phyloP scores from a whole-genome alignment of 2,329 filamentous ascomycete genomes.

The Colletotrichum phormii region DNA sequence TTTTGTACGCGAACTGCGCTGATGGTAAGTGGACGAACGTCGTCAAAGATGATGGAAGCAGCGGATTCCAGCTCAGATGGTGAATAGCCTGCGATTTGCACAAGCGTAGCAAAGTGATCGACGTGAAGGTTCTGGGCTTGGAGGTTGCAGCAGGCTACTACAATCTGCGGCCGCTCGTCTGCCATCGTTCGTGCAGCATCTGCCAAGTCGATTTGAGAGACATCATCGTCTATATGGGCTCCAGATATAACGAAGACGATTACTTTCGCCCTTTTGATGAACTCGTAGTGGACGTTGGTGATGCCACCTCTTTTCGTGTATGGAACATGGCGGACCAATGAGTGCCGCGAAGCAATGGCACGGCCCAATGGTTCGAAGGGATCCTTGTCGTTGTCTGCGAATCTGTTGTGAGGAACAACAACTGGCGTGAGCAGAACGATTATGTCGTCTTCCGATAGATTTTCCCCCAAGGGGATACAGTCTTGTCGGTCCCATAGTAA shows the following conservation, averaged over 20 bases:
- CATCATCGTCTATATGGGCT: slow-evolving; percentile 57
- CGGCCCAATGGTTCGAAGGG: slow-evolving; percentile 80
- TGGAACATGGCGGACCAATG: slow-evolving; percentile 76
- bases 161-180: slow-evolving; percentile 61
- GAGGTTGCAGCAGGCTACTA: slow-evolving; percentile 63
- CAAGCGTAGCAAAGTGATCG: slow-evolving; percentile 61
- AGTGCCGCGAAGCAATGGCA: slow-evolving; percentile 69
- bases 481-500: slow-evolving; percentile 56
- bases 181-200: slow-evolving; percentile 56
- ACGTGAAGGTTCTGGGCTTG: slow-evolving; percentile 52
- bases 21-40: slow-evolving; percentile 36
- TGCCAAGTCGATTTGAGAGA: slow-evolving; percentile 64
- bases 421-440: slow-evolving; percentile 72
- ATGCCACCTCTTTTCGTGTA: slow-evolving; percentile 74
- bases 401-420: slow-evolving; percentile 57
- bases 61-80: slow-evolving; percentile 59
- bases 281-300: slow-evolving; percentile 71
- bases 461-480: slow-evolving; percentile 59
- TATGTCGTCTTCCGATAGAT: slow-evolving; percentile 61
- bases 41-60: slow-evolving; percentile 64
- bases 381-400: slow-evolving; percentile 62
- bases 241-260: slow-evolving; percentile 72
- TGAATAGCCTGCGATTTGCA: slow-evolving; percentile 62
- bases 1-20: slow-evolving; percentile 23
- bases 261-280: slow-evolving; percentile 69